phyloP scores from a whole-genome alignment of 140 eudicot genomes.

The Erigeron philadelphicus region DNA sequence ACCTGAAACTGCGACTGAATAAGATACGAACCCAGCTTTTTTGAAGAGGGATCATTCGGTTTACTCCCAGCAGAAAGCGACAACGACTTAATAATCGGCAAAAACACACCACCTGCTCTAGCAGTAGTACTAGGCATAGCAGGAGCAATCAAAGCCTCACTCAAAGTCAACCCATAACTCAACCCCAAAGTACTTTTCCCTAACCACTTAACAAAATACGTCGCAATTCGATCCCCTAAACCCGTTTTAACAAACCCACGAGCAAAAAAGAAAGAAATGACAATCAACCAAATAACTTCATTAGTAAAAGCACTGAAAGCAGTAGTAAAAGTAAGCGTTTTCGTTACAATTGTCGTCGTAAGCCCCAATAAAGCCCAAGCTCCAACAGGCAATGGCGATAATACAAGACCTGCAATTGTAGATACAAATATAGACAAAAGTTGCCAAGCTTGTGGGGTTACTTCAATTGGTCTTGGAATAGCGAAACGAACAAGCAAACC shows the following conservation, averaged over 20 bases:
- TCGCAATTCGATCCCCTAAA: slow-evolving; percentile 78
- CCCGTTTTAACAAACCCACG: slow-evolving; percentile 86
- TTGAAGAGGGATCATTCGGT: slow-evolving; percentile 55
- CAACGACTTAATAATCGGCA: slow-evolving; percentile 80
- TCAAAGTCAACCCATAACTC: slow-evolving; percentile 74
- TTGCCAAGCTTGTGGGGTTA: slow-evolving; percentile 80
- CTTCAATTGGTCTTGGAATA: slow-evolving; percentile 57
- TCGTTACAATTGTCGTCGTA: slow-evolving; percentile 52
- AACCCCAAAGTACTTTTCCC: slow-evolving; percentile 80
- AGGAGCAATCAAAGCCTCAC: slow-evolving; percentile 89
- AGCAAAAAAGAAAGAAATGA: slow-evolving; percentile 78
- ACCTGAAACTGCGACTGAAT: slow-evolving; percentile 88
- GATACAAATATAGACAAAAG: slow-evolving; percentile 66
- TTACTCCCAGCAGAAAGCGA: slow-evolving; percentile 68
- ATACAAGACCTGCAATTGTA: slow-evolving; percentile 72
- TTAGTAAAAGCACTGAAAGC: slow-evolving; percentile 73
- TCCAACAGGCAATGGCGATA: slow-evolving; percentile 76
- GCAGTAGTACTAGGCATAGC: slow-evolving; percentile 97
- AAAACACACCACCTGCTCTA: slow-evolving; percentile 87
- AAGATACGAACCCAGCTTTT: slow-evolving; percentile 68
- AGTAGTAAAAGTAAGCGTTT: slow-evolving; percentile 51
- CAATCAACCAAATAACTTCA: slow-evolving; percentile 83
- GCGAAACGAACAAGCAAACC: slow-evolving; percentile 57
- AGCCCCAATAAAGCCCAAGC: slow-evolving; percentile 80
- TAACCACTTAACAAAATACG: slow-evolving; percentile 74